Conservation (phyloP, 441 rosid genomes). For the Erysimum cheiri region DNA sequence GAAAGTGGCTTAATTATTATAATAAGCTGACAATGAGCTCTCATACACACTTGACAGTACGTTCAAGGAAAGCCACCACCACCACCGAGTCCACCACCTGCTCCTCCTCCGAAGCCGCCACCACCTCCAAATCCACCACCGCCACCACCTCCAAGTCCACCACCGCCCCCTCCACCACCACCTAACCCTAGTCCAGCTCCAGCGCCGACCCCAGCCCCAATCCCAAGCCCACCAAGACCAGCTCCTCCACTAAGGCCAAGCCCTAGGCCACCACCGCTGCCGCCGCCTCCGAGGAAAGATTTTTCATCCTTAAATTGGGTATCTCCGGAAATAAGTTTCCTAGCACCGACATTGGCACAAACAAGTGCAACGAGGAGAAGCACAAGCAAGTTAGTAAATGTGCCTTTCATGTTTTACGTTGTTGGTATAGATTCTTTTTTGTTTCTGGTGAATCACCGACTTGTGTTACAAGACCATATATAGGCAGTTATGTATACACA, state of each 20-base stretch:
- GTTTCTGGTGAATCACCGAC: constrained; percentile 1
- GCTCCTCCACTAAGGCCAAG: constrained; percentile 34
- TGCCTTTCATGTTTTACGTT: constrained; percentile 38
- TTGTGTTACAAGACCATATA: constrained; percentile 26
- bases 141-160: constrained; percentile 33
- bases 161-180: constrained; percentile 37
- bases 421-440: constrained; percentile 30
- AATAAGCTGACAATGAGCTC: constrained; percentile 18
- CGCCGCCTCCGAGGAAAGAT: constrained; percentile 28
- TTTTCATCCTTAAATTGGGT: constrained; percentile 42
- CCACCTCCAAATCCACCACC: constrained; percentile 37
- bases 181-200: constrained; percentile 40
- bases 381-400: constrained; percentile 31
- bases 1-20: constrained; percentile 10
- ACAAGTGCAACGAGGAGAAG: constrained; percentile 42
- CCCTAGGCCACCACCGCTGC: constrained; percentile 36
- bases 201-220: constrained; percentile 23
- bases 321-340: constrained; percentile 36
- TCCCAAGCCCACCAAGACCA: constrained; percentile 41
- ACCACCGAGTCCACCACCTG: constrained; percentile 36
- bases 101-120: constrained; percentile 32
- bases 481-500: constrained; percentile 23
- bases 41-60: constrained; percentile 28
- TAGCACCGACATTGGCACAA: constrained; percentile 43
- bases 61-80: constrained; percentile 41